Conservation (phyloP, 768 basidiomycete genomes). For the Suillus hirtellus region DNA sequence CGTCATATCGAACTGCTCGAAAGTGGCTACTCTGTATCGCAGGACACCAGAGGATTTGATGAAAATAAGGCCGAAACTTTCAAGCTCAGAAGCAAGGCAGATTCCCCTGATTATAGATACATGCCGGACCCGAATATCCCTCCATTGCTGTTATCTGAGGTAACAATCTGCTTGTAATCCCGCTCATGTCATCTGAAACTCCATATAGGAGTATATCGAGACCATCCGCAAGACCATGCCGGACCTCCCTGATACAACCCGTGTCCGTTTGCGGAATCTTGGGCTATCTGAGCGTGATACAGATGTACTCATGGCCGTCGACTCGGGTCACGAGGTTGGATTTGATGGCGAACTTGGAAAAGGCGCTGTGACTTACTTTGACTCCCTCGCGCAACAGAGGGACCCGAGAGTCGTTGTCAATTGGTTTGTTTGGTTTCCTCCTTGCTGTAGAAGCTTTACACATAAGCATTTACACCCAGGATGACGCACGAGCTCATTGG, state of each 20-base stretch:
- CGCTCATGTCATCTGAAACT: slow-evolving; percentile 1
- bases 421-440: slow-evolving; percentile 55
- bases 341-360: slow-evolving; percentile 55
- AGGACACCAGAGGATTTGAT: slow-evolving; percentile 92
- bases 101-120: slow-evolving; percentile 94
- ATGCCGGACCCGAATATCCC: slow-evolving; percentile 98
- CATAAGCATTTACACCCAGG: slow-evolving; percentile 46
- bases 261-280: slow-evolving; percentile 53
- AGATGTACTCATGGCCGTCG: slow-evolving; percentile 75
- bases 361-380: slow-evolving; percentile 80
- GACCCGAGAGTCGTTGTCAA: slow-evolving; percentile 77
- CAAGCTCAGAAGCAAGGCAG: slow-evolving; percentile 84
- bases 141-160: slow-evolving; percentile 58
- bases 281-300: slow-evolving; percentile 64
- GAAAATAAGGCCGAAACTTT: slow-evolving; percentile 81
- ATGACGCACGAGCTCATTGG: slow-evolving; percentile 87
- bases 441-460: background rate
- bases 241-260: slow-evolving; percentile 69
- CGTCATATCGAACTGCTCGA: slow-evolving; percentile 70
- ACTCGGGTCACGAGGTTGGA: slow-evolving; percentile 59
- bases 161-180: slow-evolving; percentile 25
- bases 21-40: slow-evolving; percentile 47
- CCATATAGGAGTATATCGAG: slow-evolving; percentile 61
- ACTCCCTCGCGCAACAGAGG: slow-evolving; percentile 54
- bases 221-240: slow-evolving; percentile 58